Evolutionary conservation across 2,329 filamentous ascomycete genomes (phyloP), one percentile per base, ranked within the genome.

Genomic region (Talaromyces atroroseus): DNA sequence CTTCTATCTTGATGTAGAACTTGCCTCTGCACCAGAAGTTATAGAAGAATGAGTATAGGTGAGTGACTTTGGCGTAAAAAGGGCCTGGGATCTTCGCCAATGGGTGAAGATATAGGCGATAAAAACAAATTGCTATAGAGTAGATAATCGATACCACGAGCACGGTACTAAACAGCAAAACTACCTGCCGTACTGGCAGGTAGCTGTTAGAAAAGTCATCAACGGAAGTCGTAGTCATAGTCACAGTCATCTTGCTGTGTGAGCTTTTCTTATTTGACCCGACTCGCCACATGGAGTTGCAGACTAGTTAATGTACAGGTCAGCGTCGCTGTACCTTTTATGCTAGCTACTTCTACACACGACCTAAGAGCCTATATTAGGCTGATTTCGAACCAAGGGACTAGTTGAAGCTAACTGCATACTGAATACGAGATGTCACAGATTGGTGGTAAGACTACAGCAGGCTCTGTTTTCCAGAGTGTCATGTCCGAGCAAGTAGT

Each of bases 101-200:
- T n/a, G 66, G 67, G 47, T 66, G 65, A 49, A 69, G 62, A 38
- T 62, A 66, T 18, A 69, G 49, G 11, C 66, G 64, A 59, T 66
- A 66, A 40, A 40, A 3, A 6, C 10, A 6, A 40, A 4, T 40
- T 40, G 2, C n/a, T n/a, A 40, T 40, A 18, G 10, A 40, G 16
- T 40, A 6, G 14, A 40, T 18, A 6, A 40, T 6, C 4, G 18
- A 8, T 18, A 8, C n/a, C 36, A 18, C n/a, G 36, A 18, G 8
- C 3, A 18, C 16, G 36, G n/a, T 14, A 38, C 34, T n/a, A n/a
- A 38, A 4, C 26, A 29, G 26, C 26, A 29, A 29, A 38, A 11
- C 34, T n/a, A 38, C 5, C 34, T 38, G 34, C 34, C 34, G 16
- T n/a, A 38, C 16, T 5, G 34, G 4, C 34, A 38, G 34, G 11